Conservation (phyloP, 345 rosid genomes). For the Rhizophora mangle region DNA sequence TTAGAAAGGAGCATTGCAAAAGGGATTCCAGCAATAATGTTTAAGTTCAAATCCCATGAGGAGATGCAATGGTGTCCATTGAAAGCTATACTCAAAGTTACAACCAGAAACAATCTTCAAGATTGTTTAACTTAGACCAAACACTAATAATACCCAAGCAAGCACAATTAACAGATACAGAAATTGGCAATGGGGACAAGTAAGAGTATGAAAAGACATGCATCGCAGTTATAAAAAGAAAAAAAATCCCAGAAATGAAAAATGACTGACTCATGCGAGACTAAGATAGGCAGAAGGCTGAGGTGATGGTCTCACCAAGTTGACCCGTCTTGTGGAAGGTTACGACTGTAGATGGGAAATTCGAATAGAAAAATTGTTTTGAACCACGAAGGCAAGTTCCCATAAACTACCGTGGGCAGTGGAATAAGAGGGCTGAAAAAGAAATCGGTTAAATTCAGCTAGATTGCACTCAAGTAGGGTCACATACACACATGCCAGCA, state of each 20-base stretch:
- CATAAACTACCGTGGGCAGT: slow-evolving; percentile 57
- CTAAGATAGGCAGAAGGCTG: too few species aligned
- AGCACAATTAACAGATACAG: too few species aligned
- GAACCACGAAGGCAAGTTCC: slow-evolving; percentile 74
- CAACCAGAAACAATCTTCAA: too few species aligned
- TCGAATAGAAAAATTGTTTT: slow-evolving; percentile 62
- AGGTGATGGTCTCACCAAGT: slow-evolving; percentile 50
- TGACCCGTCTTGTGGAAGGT: slow-evolving; percentile 55
- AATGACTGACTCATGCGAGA: too few species aligned
- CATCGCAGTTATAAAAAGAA: too few species aligned
- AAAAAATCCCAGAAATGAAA: too few species aligned
- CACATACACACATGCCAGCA: not conserved
- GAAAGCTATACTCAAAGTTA: too few species aligned
- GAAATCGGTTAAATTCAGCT: not conserved
- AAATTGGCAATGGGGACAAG: too few species aligned
- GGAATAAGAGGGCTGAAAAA: slow-evolving; percentile 79
- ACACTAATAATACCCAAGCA: too few species aligned
- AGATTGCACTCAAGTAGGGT: slow-evolving; percentile 4
- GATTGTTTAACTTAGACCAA: too few species aligned
- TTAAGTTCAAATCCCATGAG: not conserved
- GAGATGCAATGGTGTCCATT: too few species aligned
- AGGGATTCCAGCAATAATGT: not conserved
- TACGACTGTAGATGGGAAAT: slow-evolving; percentile 70
- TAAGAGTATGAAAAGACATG: too few species aligned
- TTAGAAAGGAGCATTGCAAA: not conserved